A percentile compares a stretch with the other conserved stretches of the same genome.
phyloP scores from a whole-genome alignment of 2,329 filamentous ascomycete species.

The Claviceps purpurea region DNA sequence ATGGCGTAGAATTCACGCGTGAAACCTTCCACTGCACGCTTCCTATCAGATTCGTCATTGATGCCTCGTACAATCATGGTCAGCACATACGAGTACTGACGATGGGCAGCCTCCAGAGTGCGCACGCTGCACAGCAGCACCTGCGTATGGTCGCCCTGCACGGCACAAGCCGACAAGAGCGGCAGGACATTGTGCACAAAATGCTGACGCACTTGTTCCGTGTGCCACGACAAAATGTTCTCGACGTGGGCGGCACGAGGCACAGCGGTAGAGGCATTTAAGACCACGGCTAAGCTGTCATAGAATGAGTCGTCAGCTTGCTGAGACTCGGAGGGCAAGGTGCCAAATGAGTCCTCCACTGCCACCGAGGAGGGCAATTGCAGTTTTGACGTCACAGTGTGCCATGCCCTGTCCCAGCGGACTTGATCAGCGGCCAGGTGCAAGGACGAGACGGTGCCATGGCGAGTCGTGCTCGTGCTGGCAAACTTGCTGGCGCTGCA shows the following conservation, averaged over 20 bases:
- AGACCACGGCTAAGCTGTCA: conserved; percentile 38
- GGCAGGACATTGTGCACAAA: conserved; percentile 47
- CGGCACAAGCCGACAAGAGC: conserved; percentile 34
- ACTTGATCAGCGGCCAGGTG: conserved; percentile 33
- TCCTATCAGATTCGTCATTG: conserved; percentile 21
- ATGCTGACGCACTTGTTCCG: conserved; percentile 45
- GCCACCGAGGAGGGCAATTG: conserved; percentile 42
- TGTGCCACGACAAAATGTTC: conserved; percentile 47
- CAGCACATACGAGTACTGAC: conserved; percentile 43
- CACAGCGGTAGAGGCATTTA: conserved; percentile 31
- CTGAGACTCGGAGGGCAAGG: conserved; percentile 29
- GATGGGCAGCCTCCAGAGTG: conserved; percentile 45
- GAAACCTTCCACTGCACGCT: conserved; percentile 35
- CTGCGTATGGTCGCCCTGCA: conserved; percentile 28
- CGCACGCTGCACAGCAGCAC: conserved; percentile 39
- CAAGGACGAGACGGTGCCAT: conserved; percentile 8
- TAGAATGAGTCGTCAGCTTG: conserved; percentile 32
- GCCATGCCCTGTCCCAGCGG: conserved; percentile 49
- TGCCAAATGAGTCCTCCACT: conserved; percentile 40
- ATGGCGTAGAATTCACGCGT: conserved; percentile 49
- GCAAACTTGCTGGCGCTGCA: conserved; percentile 6
- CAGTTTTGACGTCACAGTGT: conserved; percentile 44
- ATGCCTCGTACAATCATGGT: conserved; percentile 37
- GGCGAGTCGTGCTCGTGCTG: conserved; percentile 6
- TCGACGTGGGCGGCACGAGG: conserved; percentile 40